These are phyloP conservation scores for Mycocentrospora acerina DNA, from an alignment of 2,329 filamentous ascomycete genomes.

Conservation along the genomic window DNA sequence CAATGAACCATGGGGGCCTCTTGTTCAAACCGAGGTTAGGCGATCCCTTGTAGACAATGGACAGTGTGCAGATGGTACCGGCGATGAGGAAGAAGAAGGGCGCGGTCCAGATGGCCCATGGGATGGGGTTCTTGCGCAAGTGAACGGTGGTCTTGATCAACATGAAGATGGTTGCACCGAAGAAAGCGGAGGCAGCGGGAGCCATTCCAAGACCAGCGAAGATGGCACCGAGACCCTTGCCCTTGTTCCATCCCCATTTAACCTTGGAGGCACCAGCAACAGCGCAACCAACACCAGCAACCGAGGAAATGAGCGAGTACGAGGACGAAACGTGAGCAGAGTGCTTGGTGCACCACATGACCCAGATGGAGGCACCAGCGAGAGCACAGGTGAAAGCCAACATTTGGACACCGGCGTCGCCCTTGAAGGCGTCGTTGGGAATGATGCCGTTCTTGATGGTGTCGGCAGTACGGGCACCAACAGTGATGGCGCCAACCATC, in stretches of 20 bases:
- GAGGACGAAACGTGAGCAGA: slow-evolving; percentile 66
- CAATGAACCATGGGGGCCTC: slow-evolving; percentile 69
- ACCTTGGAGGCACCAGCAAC: slow-evolving; percentile 58
- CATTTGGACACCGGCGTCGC: slow-evolving; percentile 52
- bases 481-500: slow-evolving; percentile 50
- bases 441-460: slow-evolving; percentile 76
- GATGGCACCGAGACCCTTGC: slow-evolving; percentile 65
- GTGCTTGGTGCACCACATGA: slow-evolving; percentile 78
- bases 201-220: slow-evolving; percentile 70
- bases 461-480: slow-evolving; percentile 59
- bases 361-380: slow-evolving; percentile 68
- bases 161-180: slow-evolving; percentile 69
- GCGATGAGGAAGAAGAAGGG: slow-evolving; percentile 79
- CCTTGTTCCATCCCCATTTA: slow-evolving; percentile 62
- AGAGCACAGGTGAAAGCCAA: slow-evolving; percentile 60
- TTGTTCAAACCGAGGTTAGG: slow-evolving; percentile 65
- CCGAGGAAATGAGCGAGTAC: slow-evolving; percentile 54
- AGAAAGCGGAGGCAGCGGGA: slow-evolving; percentile 64
- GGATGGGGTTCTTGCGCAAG: slow-evolving; percentile 68
- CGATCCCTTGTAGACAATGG: slow-evolving; percentile 79
- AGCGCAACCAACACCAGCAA: slow-evolving; percentile 52
- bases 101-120: slow-evolving; percentile 71
- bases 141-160: slow-evolving; percentile 73
- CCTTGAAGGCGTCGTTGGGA: slow-evolving; percentile 48
- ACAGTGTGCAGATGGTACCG: slow-evolving; percentile 71